Percentiles rank a stretch among this genome's conserved stretches.
Conservation (phyloP, 2,329 filamentous ascomycete genomes). For the Pyrenophora teres region DNA sequence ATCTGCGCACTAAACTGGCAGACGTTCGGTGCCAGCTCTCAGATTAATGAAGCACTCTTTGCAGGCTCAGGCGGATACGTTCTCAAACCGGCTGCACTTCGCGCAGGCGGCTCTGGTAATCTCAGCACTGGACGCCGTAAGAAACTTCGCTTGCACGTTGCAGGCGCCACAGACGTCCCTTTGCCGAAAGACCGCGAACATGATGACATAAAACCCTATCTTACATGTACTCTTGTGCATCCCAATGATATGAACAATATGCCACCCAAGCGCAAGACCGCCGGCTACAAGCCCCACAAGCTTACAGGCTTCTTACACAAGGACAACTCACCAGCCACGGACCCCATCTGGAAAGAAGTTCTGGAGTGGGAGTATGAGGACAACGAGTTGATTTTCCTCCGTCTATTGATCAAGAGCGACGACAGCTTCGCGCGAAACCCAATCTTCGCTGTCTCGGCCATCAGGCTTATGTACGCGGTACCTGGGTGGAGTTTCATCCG, state of each 20-base stretch:
- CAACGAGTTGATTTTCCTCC: slow-evolving; percentile 67
- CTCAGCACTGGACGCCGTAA: slow-evolving; percentile 54
- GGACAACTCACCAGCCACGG: slow-evolving; percentile 63
- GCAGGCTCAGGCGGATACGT: slow-evolving; percentile 68
- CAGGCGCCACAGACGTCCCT: slow-evolving; percentile 66
- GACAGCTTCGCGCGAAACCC: slow-evolving; percentile 67
- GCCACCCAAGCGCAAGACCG: slow-evolving; percentile 66
- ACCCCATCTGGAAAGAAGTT: slow-evolving; percentile 69
- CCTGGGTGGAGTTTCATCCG: slow-evolving; percentile 67
- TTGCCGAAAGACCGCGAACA: slow-evolving; percentile 54
- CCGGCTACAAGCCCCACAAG: slow-evolving; percentile 64
- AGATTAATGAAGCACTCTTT: slow-evolving; percentile 72
- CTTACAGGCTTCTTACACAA: slow-evolving; percentile 60
- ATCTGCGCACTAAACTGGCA: slow-evolving; percentile 74
- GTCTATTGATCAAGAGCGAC: slow-evolving; percentile 70
- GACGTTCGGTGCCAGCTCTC: slow-evolving; percentile 67
- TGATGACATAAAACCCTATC: slow-evolving; percentile 63
- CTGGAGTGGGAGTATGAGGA: slow-evolving; percentile 72
- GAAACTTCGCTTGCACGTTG: slow-evolving; percentile 63
- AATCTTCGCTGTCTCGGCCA: slow-evolving; percentile 63
- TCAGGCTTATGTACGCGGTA: slow-evolving; percentile 62
- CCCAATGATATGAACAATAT: slow-evolving; percentile 57
- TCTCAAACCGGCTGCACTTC: slow-evolving; percentile 65
- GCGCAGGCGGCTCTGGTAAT: slow-evolving; percentile 59
- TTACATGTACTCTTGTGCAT: slow-evolving; percentile 68